Percentiles rank a stretch among this genome's conserved stretches.
Conservation (phyloP, 257 asterid genomes). For the Nicotiana tabacum region DNA sequence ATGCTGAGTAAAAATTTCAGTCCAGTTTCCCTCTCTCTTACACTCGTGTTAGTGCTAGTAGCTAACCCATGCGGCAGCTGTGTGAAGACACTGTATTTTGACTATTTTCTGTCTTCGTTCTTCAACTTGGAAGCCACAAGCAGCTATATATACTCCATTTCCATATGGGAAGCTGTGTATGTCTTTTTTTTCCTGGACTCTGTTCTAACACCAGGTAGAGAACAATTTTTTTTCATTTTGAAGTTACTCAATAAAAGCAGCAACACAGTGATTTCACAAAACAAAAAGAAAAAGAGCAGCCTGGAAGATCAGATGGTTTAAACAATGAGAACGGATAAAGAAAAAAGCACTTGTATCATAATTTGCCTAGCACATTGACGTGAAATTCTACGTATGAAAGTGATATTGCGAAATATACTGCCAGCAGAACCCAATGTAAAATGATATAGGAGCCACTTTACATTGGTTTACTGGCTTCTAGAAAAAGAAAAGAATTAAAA, state of each 20-base stretch:
- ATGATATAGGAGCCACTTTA: background rate
- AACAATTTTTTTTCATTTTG: background rate
- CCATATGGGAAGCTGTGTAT: background rate
- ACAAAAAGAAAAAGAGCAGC: background rate
- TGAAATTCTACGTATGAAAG: background rate
- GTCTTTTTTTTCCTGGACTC: background rate
- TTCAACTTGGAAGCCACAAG: background rate
- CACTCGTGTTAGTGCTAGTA: background rate
- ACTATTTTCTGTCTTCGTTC: background rate
- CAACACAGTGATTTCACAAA: background rate
- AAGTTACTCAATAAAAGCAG: slow-evolving; percentile 1
- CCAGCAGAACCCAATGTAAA: background rate
- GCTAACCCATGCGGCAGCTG: background rate
- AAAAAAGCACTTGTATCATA: background rate
- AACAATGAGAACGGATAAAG: background rate
- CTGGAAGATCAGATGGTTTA: background rate
- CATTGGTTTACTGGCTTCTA: background rate
- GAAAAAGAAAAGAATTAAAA: background rate
- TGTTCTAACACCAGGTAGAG: background rate
- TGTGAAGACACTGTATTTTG: background rate
- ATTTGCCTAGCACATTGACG: background rate
- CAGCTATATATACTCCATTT: background rate
- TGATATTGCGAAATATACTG: background rate
- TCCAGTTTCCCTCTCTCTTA: background rate
- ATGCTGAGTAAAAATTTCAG: background rate